A percentile compares a stretch with the other conserved stretches of the same genome.
Evolutionary conservation across 345 rosid species (phyloP).

Genomic region (Acer yangbiense): DNA sequence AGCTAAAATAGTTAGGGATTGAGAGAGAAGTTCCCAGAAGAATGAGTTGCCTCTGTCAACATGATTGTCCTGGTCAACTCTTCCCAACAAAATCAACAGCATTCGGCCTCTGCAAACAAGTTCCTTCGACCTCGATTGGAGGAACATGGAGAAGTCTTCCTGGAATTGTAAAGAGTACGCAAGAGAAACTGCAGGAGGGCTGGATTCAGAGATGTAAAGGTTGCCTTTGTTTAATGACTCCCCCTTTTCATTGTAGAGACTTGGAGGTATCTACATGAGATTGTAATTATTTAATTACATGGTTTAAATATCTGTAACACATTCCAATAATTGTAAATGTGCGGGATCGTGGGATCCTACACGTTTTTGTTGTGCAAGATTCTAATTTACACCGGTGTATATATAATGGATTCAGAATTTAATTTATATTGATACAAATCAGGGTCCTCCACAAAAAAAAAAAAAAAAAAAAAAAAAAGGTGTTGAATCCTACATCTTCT

Average conservation of each 20-base stretch:
- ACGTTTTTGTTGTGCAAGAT: no score
- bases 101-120: constrained; percentile 54
- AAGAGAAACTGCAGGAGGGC: constrained; percentile 60
- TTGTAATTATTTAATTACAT: neutral
- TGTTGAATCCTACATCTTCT: no score
- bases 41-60: constrained; percentile 89
- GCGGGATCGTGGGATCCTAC: no score
- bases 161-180: constrained; percentile 72
- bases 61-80: constrained; percentile 48
- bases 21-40: constrained; percentile 74
- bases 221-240: constrained; percentile 72
- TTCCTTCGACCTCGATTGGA: constrained; percentile 63
- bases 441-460: no score
- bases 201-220: constrained; percentile 60
- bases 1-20: constrained; percentile 55
- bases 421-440: no score
- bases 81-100: constrained; percentile 71
- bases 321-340: no score
- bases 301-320: no score
- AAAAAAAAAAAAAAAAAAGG: no score
- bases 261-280: constrained; percentile 63
- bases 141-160: constrained; percentile 70
- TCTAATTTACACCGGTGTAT: no score
- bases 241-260: constrained; percentile 61
- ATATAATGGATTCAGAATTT: no score